phyloP scores from a whole-genome alignment of 2,329 filamentous ascomycete species.

The Colletotrichum lupini region DNA sequence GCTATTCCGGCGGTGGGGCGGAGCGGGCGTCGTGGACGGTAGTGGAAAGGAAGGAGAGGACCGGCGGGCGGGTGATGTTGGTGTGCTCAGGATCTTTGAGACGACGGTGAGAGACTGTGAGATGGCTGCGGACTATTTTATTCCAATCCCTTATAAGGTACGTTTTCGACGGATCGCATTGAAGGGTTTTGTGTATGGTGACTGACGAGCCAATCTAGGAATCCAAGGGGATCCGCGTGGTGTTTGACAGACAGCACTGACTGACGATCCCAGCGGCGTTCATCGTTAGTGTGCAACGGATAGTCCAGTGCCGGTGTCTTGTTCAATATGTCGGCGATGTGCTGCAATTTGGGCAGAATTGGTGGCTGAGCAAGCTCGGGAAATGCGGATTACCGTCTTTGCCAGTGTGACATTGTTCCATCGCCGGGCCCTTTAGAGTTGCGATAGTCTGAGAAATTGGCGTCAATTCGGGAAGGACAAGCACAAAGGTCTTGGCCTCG shows the following conservation, averaged over 20 bases:
- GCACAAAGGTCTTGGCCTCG: slow-evolving; percentile 12
- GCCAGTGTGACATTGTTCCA: neutral
- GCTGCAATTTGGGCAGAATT: neutral
- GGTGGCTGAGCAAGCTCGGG: neutral
- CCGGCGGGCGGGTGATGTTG: slow-evolving; percentile 45
- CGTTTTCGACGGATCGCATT: neutral
- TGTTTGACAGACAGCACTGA: slow-evolving; percentile 44
- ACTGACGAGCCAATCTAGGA: slow-evolving; percentile 33
- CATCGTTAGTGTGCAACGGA: neutral
- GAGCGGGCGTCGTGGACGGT: slow-evolving; percentile 44
- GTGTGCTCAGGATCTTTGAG: slow-evolving; percentile 48
- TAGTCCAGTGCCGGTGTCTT: too few relatives aligned
- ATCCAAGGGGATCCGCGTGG: slow-evolving; percentile 47
- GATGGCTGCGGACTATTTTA: slow-evolving; percentile 51
- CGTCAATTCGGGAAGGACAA: slow-evolving; percentile 1
- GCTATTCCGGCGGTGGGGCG: slow-evolving; percentile 48
- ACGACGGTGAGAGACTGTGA: slow-evolving; percentile 48
- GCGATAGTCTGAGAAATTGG: slow-evolving; percentile 21
- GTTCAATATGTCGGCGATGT: neutral
- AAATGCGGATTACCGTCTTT: neutral
- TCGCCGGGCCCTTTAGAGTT: slow-evolving; percentile 1
- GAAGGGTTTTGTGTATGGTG: neutral
- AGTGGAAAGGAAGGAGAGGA: slow-evolving; percentile 43
- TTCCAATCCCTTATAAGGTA: slow-evolving; percentile 52
- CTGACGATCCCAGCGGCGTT: neutral